phyloP scores from a whole-genome alignment of 495 filamentous ascomycete species.

The Xylaria castorea region DNA sequence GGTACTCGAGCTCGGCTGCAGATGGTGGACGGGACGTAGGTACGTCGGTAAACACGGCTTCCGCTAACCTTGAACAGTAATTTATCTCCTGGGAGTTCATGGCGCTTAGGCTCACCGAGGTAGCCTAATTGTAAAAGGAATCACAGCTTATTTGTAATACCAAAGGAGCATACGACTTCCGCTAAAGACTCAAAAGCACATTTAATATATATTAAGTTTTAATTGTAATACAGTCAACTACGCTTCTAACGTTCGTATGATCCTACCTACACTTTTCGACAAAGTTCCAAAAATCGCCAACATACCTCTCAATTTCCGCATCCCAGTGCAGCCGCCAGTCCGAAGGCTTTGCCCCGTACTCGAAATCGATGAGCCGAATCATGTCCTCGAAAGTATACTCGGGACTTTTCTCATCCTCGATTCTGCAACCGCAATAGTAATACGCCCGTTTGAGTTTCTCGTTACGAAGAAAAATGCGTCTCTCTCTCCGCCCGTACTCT shows the following conservation, averaged over 20 bases:
- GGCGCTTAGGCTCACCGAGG: too few species aligned
- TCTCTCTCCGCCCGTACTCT: constrained; percentile 11
- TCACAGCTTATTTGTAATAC: too few species aligned
- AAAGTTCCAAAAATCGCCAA: neutral
- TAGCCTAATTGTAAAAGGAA: too few species aligned
- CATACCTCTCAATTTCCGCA: neutral
- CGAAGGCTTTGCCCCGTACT: neutral
- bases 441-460: neutral
- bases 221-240: too few species aligned
- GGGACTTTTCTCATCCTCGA: neutral
- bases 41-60: neutral
- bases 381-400: neutral
- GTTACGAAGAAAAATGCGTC: neutral
- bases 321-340: neutral
- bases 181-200: too few species aligned
- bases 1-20: neutral
- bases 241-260: too few species aligned
- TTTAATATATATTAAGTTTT: too few species aligned
- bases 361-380: neutral
- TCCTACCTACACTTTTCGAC: neutral
- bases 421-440: neutral
- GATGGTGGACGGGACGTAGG: neutral
- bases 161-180: too few species aligned
- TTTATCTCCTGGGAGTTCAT: too few species aligned
- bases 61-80: too few species aligned